Evolutionary conservation across 768 basidiomycete genomes (phyloP), one percentile per base, ranked within the genome.

Genomic region (Russula sp.): DNA sequence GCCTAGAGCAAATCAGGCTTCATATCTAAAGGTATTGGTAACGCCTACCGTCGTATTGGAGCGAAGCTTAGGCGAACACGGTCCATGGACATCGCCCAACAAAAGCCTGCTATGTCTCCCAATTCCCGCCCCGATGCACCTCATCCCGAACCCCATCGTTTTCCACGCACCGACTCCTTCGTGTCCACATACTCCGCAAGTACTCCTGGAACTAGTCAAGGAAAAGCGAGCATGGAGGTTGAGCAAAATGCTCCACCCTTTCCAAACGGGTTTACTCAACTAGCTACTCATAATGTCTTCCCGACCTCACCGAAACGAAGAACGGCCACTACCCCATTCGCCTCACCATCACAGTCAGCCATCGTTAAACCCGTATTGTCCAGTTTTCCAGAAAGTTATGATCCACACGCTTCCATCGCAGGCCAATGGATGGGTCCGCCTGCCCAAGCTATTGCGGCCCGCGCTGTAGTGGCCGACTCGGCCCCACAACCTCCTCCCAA

Each of bases 141-240:
- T 37, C 0, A 47, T 37, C 34, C 39, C 40, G 53, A 47, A 35
- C 32, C 4, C 13, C 47, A 31, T 37, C 57, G n/a, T 35, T 34
- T 22, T 4, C 34, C 53, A 37, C 48, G 42, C 22, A 18, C 63
- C 34, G 35, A 59, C 27, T 59, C 57, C 35, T 49, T 48, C 40
- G 47, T 20, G 14, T 59, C 62, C 22, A 51, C 42, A 42, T 54
- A n/a, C 37, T 66, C 65, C 22, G 65, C 42, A 45, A 56, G 62
- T 57, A 65, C 60, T 31, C 57, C 64, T n/a, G 42, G 57, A 13
- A 59, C 32, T 1, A 65, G 59, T 45, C 56, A 62, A 50, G 53
- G 66, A 16, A 67, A 67, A 32, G n/a, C 34, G 31, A 55, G 53
- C 34, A 52, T 62, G 51, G 64, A 65, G 14, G 54, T 45, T 2